Conservation (phyloP, 768 basidiomycete species). For the Mrakia frigida region DNA sequence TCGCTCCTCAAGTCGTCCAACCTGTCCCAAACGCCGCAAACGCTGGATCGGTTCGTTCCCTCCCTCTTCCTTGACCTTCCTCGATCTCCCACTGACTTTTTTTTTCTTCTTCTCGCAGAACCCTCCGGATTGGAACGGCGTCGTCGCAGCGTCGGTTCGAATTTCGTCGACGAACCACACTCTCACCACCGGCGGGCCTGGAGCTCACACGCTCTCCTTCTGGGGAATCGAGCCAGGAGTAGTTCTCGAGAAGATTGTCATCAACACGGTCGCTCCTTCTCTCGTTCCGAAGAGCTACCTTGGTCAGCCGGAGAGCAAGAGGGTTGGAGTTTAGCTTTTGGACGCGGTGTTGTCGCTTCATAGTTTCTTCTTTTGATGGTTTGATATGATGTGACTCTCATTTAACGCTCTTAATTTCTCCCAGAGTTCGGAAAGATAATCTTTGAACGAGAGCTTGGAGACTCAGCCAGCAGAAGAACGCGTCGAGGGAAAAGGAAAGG, state of each 20-base stretch:
- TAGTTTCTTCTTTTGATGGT: too few relatives aligned
- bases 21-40: slow-evolving; percentile 7
- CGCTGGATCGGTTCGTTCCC: background rate
- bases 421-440: too few relatives aligned
- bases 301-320: background rate
- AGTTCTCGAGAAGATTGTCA: slow-evolving; percentile 59
- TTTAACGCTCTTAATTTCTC: too few relatives aligned
- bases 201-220: slow-evolving; percentile 60
- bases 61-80: background rate
- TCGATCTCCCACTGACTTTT: background rate
- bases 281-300: slow-evolving; percentile 1
- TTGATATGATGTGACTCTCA: too few relatives aligned
- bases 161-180: slow-evolving; percentile 48
- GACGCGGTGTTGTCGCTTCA: too few relatives aligned
- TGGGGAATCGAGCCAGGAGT: slow-evolving; percentile 59
- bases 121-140: slow-evolving; percentile 53
- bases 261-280: slow-evolving; percentile 39
- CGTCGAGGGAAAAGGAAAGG: too few relatives aligned
- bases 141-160: slow-evolving; percentile 56
- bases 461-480: too few relatives aligned
- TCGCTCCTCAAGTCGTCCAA: slow-evolving; percentile 41
- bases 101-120: slow-evolving; percentile 29
- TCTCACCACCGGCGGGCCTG: slow-evolving; percentile 47
- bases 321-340: background rate
- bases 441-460: too few relatives aligned